Evolutionary conservation across 2,329 filamentous ascomycete species (phyloP).

Genomic region (Fusarium chaquense): DNA sequence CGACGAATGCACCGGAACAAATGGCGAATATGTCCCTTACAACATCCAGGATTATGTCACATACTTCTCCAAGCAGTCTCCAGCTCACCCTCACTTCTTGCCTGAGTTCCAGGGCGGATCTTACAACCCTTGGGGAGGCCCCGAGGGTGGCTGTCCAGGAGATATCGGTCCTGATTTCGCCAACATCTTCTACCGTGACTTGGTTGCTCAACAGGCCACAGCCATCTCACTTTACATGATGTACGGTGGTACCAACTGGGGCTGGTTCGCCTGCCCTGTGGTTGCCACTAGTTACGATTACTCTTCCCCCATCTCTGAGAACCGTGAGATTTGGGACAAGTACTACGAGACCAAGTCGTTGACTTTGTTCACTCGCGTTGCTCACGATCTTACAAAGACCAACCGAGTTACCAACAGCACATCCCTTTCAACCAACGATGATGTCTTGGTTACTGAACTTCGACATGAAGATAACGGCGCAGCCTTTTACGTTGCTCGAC

Average conservation of each 20-base stretch:
- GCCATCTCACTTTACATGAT: slow-evolving; percentile 74
- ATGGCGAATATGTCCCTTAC: slow-evolving; percentile 69
- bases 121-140: slow-evolving; percentile 73
- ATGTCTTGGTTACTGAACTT: slow-evolving; percentile 66
- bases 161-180: slow-evolving; percentile 70
- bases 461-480: slow-evolving; percentile 68
- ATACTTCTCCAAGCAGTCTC: slow-evolving; percentile 47
- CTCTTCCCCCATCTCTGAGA: slow-evolving; percentile 70
- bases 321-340: slow-evolving; percentile 68
- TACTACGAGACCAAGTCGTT: slow-evolving; percentile 73
- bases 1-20: slow-evolving; percentile 69
- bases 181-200: slow-evolving; percentile 73
- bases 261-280: slow-evolving; percentile 67
- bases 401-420: slow-evolving; percentile 57
- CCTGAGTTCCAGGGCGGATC: slow-evolving; percentile 48
- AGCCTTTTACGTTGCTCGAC: slow-evolving; percentile 70
- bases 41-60: slow-evolving; percentile 48
- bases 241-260: slow-evolving; percentile 74
- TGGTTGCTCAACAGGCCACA: slow-evolving; percentile 69
- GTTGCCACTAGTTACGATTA: slow-evolving; percentile 74
- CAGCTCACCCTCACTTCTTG: slow-evolving; percentile 44
- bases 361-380: slow-evolving; percentile 66
- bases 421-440: slow-evolving; percentile 58
- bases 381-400: slow-evolving; percentile 65
- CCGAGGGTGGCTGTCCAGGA: slow-evolving; percentile 64